Conservation (phyloP, 352 stramenopile genomes). For the Phytophthora tentaculata region DNA sequence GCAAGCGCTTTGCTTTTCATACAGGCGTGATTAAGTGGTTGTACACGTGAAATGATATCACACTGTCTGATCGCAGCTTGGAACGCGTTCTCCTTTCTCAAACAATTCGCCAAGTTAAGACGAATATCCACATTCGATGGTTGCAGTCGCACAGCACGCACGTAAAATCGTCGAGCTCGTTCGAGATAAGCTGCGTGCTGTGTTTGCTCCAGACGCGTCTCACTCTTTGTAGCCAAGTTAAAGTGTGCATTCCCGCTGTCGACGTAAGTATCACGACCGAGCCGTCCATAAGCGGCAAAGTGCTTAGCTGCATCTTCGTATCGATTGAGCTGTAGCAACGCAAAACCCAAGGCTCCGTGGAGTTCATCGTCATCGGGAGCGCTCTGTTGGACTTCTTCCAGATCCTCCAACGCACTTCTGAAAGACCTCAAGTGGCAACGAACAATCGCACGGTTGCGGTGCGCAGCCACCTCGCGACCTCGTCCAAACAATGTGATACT, state of each 20-base stretch:
- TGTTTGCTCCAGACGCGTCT: constrained; percentile 43
- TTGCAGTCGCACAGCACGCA: constrained; percentile 64
- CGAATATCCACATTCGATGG: constrained; percentile 65
- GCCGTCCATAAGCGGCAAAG: constrained; percentile 66
- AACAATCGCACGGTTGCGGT: constrained; percentile 72
- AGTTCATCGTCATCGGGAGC: constrained; percentile 77
- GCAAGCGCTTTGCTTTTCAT: constrained; percentile 70
- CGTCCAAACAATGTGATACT: constrained; percentile 52
- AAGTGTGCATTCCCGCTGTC: constrained; percentile 85
- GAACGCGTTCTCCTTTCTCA: constrained; percentile 56
- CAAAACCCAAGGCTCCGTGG: constrained; percentile 68
- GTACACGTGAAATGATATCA: constrained; percentile 45
- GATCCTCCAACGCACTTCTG: constrained; percentile 62
- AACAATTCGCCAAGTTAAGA: constrained; percentile 74
- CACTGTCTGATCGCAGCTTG: constrained; percentile 59
- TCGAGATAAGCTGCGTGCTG: constrained; percentile 50
- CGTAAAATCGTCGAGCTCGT: constrained; percentile 71
- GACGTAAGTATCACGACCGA: constrained; percentile 67
- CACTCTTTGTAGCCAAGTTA: constrained; percentile 54
- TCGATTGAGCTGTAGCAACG: constrained; percentile 69
- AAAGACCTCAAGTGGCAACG: constrained; percentile 64
- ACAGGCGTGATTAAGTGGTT: constrained; percentile 55
- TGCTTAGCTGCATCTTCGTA: constrained; percentile 69
- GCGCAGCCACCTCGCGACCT: constrained; percentile 54
- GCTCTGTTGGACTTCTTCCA: constrained; percentile 69